These are phyloP conservation scores for Hypoxylon rickii DNA, from an alignment of 495 filamentous ascomycete species.

Conservation along the genomic window DNA sequence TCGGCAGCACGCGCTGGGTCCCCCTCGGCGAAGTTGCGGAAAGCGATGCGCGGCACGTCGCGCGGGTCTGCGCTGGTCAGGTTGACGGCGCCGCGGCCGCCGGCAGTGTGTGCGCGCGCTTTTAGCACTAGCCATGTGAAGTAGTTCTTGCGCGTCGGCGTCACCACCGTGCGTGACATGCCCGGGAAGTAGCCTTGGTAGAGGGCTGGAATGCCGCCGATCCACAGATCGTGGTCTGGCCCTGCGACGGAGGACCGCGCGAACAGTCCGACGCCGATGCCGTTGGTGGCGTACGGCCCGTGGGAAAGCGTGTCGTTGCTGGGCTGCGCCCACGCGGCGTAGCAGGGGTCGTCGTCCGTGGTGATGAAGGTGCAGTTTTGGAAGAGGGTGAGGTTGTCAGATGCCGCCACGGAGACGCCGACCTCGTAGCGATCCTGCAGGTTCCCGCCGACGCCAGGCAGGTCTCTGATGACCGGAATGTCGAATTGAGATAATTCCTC, in stretches of 20 bases:
- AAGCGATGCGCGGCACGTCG: slow-evolving; percentile 58
- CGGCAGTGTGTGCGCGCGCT: slow-evolving; percentile 55
- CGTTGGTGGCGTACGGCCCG: slow-evolving; percentile 56
- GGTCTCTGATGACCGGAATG: slow-evolving; percentile 58
- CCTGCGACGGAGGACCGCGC: slow-evolving; percentile 48
- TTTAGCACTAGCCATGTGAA: slow-evolving; percentile 59
- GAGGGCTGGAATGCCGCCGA: slow-evolving; percentile 56
- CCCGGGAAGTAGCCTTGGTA: slow-evolving; percentile 60
- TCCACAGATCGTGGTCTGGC: slow-evolving; percentile 54
- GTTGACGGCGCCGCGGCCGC: slow-evolving; percentile 56
- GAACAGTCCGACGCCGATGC: slow-evolving; percentile 52
- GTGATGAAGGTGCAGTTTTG: slow-evolving; percentile 54
- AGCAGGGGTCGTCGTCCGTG: slow-evolving; percentile 52
- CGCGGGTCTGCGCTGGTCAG: slow-evolving; percentile 57
- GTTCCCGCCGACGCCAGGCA: slow-evolving; percentile 68
- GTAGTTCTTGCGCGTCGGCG: slow-evolving; percentile 39
- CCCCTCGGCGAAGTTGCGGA: slow-evolving; percentile 59
- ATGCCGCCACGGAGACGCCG: slow-evolving; percentile 50
- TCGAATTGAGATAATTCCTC: slow-evolving; percentile 50
- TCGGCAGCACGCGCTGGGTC: slow-evolving; percentile 7
- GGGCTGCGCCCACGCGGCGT: slow-evolving; percentile 49
- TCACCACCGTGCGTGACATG: slow-evolving; percentile 38
- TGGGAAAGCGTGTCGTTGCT: slow-evolving; percentile 33
- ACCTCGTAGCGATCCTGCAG: slow-evolving; percentile 68
- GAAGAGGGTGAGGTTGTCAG: slow-evolving; percentile 48